Base-by-base conservation (phyloP, 768 basidiomycete genomes). In the Epithele typhae region DNA sequence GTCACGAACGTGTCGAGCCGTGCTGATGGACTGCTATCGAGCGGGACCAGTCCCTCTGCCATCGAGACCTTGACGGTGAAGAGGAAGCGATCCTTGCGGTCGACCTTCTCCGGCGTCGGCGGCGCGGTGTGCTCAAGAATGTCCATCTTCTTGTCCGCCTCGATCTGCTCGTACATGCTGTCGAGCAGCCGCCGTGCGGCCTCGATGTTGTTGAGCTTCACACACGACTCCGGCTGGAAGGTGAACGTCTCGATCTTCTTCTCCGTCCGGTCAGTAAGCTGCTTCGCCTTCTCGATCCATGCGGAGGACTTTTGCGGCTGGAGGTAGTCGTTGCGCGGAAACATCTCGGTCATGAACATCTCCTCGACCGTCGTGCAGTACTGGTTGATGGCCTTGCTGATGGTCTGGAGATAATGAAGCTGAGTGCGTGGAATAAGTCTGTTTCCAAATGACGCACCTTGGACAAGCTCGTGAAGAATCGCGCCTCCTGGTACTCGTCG, bases 181-280 rank as follows among this genome's bases (percentile, higher is more conserved):
- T 99, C 96, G 51, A 99, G 76, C 38, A 96, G 75, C 50, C 81
- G 81, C 24, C 93, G 81, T 1, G 94, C 92, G 10, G 91, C 87
- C 57, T 94, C 93, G 53, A 98, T 82, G 64, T 97, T 97, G 73
- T 99, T 99, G 41, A 98, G 77, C 71, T 97, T 97, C 63, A 99
- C 90, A 59, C 94, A 97, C 0, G 92, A 92, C 69, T 95, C 82
- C 0, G 93, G 78, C 40, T 78, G 82, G 72, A 99, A 98, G 59
- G 93, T 91, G 74, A 94, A 99, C 1, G 92, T 89, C 57, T 93
- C 92, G 36, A 94, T 76, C 74, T 90, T 93, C 65, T 97, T 6
- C 35, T n/a, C 94, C 37, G 84, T 84, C 40, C 79, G 70, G 4
- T 75, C 73, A 9, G 90, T 74, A 2, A 94, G 79, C 56, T 83